A percentile compares a stretch with the other conserved stretches of the same genome.
phyloP scores from a whole-genome alignment of 2,329 filamentous ascomycete species.

The Microsporum ferrugineum region DNA sequence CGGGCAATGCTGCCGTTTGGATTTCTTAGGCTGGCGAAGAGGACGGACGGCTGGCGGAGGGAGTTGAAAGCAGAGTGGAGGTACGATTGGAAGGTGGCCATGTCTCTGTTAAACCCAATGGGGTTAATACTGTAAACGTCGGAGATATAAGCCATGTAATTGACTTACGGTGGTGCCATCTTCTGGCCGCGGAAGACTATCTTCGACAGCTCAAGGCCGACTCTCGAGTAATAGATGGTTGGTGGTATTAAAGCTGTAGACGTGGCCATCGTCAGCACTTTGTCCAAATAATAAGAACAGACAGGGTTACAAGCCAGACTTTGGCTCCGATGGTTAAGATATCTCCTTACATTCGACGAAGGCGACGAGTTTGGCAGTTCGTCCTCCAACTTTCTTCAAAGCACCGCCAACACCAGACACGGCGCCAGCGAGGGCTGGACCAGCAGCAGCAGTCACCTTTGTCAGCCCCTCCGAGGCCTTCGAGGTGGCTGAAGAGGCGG shows the following conservation, averaged over 20 bases:
- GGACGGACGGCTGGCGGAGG: constrained; percentile 56
- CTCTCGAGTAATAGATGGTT: constrained; percentile 82
- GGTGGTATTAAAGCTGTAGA: constrained; percentile 46
- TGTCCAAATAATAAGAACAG: constrained; percentile 6
- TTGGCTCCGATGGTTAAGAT: not conserved
- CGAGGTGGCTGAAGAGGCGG: constrained; percentile 25
- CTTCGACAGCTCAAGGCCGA: constrained; percentile 76
- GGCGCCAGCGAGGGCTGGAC: constrained; percentile 62
- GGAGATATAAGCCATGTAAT: not conserved
- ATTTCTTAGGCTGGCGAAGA: constrained; percentile 32
- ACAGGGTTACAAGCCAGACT: not conserved
- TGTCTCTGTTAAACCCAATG: constrained; percentile 44
- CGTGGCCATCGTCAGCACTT: not conserved
- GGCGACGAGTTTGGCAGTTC: constrained; percentile 64
- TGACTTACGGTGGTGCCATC: constrained; percentile 86
- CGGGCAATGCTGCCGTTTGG: constrained; percentile 29
- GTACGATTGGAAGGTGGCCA: constrained; percentile 76
- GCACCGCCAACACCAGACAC: constrained; percentile 55
- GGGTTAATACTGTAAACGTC: constrained; percentile 5
- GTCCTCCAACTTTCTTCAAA: constrained; percentile 67
- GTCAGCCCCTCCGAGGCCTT: constrained; percentile 77
- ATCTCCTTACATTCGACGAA: constrained; percentile 69
- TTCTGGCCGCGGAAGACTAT: constrained; percentile 77
- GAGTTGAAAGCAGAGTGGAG: constrained; percentile 63
- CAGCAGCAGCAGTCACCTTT: constrained; percentile 67